Conservation (phyloP, 2,329 filamentous ascomycete genomes). For the Chaetomiaceae sp. region DNA sequence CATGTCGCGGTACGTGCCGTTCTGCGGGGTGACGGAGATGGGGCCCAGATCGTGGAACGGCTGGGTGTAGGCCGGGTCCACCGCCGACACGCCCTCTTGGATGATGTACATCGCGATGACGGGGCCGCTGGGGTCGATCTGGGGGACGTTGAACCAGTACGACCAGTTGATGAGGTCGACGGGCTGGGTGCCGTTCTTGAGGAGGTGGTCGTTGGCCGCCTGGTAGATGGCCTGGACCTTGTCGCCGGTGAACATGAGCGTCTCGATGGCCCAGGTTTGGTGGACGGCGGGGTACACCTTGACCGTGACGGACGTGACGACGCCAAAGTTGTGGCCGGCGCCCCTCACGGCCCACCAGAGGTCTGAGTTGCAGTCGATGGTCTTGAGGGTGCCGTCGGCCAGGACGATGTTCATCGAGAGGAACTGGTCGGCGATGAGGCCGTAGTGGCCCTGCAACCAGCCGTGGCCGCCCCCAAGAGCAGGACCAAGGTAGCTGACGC, state of each 20-base stretch:
- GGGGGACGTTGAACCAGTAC: conserved; percentile 41
- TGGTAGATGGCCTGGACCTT: conserved; percentile 43
- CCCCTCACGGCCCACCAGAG: conserved; percentile 31
- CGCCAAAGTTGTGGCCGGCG: conserved; percentile 56
- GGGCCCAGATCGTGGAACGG: conserved; percentile 42
- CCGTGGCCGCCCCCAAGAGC: conserved; percentile 48
- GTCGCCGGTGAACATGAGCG: conserved; percentile 40
- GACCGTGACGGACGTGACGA: conserved; percentile 44
- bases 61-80: conserved; percentile 38
- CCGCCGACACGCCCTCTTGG: conserved; percentile 39
- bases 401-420: conserved; percentile 48
- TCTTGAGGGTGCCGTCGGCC: conserved; percentile 41
- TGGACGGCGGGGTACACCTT: conserved; percentile 38
- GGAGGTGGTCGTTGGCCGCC: conserved; percentile 36
- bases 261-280: conserved; percentile 37
- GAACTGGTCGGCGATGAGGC: conserved; percentile 51
- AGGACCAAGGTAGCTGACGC: conserved; percentile 36
- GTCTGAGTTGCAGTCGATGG: no score
- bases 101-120: conserved; percentile 40
- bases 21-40: conserved; percentile 28
- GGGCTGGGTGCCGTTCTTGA: conserved; percentile 34
- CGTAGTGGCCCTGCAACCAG: conserved; percentile 49
- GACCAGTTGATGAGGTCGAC: conserved; percentile 47
- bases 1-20: conserved; percentile 44
- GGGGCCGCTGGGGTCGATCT: conserved; percentile 39